Evolutionary conservation across 768 basidiomycete genomes (phyloP).

Genomic region (Hemileccinum impolitum): DNA sequence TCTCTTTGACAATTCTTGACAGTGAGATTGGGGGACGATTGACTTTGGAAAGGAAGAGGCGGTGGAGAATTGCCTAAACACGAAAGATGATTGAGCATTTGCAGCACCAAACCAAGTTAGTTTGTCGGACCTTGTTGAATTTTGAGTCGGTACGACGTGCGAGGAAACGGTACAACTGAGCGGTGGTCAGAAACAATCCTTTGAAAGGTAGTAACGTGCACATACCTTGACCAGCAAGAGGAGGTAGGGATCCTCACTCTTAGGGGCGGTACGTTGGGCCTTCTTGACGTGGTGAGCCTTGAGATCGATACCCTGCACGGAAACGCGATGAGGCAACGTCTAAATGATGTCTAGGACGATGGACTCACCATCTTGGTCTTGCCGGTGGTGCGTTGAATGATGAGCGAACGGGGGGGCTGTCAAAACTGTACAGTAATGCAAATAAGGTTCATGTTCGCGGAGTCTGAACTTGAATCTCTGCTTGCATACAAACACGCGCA

Average conservation of each 20-base stretch:
- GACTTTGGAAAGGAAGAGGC: slow-evolving; percentile 94
- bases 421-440: slow-evolving; percentile 61
- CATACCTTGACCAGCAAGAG: slow-evolving; percentile 95
- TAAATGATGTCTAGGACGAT: slow-evolving; percentile 34
- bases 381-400: slow-evolving; percentile 44
- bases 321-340: slow-evolving; percentile 11
- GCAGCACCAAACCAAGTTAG: background rate
- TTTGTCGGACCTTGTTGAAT: slow-evolving; percentile 82
- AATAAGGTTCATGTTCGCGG: slow-evolving; percentile 36
- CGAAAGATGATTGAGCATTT: slow-evolving; percentile 18
- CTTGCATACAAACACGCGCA: slow-evolving; percentile 45
- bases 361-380: slow-evolving; percentile 82
- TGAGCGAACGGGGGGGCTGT: slow-evolving; percentile 50
- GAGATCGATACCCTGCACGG: slow-evolving; percentile 88
- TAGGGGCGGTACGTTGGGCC: slow-evolving; percentile 89
- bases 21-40: slow-evolving; percentile 97
- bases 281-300: slow-evolving; percentile 98
- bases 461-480: slow-evolving; percentile 25
- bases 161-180: slow-evolving; percentile 96
- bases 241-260: slow-evolving; percentile 99
- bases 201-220: slow-evolving; percentile 8
- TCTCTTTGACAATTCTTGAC: slow-evolving; percentile 87
- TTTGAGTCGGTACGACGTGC: slow-evolving; percentile 92
- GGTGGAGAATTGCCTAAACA: slow-evolving; percentile 83
- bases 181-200: slow-evolving; percentile 5